Evolutionary conservation across 495 filamentous ascomycete species (phyloP).

Genomic region (Aspergillus egyptiacus): DNA sequence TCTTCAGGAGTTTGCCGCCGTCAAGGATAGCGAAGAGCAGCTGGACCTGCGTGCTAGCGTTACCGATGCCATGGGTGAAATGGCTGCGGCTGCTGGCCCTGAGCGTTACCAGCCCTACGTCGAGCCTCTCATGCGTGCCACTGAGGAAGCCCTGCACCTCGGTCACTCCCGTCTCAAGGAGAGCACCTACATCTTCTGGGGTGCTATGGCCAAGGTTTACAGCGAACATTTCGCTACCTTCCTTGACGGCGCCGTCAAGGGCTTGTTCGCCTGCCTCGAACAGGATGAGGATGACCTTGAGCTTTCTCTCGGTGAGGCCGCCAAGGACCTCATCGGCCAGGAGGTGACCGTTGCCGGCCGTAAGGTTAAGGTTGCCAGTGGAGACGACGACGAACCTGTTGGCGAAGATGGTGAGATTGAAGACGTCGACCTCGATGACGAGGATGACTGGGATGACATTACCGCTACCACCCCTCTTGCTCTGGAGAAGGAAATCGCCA

Average conservation of each 20-base stretch:
- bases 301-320: slow-evolving; percentile 70
- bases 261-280: slow-evolving; percentile 76
- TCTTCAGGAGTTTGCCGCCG: slow-evolving; percentile 70
- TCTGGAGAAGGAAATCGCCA: slow-evolving; percentile 93
- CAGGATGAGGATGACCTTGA: slow-evolving; percentile 85
- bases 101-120: slow-evolving; percentile 87
- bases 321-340: slow-evolving; percentile 68
- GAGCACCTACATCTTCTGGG: slow-evolving; percentile 96
- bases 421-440: slow-evolving; percentile 64
- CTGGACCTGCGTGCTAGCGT: slow-evolving; percentile 84
- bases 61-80: slow-evolving; percentile 85
- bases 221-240: slow-evolving; percentile 83
- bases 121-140: slow-evolving; percentile 77
- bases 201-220: slow-evolving; percentile 89
- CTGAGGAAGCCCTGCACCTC: slow-evolving; percentile 85
- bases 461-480: slow-evolving; percentile 77
- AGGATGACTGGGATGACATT: slow-evolving; percentile 80
- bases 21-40: slow-evolving; percentile 86
- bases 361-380: slow-evolving; percentile 71
- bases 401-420: slow-evolving; percentile 49
- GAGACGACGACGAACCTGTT: slow-evolving; percentile 44
- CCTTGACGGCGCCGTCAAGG: slow-evolving; percentile 77
- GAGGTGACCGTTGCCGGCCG: slow-evolving; percentile 72
- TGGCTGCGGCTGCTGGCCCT: slow-evolving; percentile 81
- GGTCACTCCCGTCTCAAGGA: slow-evolving; percentile 86